A percentile compares a stretch with the other conserved stretches of the same genome.
Evolutionary conservation across 306 rosid genomes (phyloP).

Genomic region (Cyclanthera cordifolia): DNA sequence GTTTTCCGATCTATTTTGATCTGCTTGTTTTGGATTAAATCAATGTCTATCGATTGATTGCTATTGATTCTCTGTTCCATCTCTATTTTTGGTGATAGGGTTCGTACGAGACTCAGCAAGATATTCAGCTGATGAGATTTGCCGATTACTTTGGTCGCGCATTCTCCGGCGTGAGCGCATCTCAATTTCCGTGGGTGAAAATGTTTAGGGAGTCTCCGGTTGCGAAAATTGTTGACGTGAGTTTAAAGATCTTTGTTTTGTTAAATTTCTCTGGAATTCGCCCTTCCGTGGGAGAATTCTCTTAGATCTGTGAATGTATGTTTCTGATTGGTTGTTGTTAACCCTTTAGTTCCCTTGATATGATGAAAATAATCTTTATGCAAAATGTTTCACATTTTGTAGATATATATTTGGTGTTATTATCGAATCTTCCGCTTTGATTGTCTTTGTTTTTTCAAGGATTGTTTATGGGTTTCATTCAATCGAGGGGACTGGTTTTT

Average conservation of each 20-base stretch:
- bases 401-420: background rate
- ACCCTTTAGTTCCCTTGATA: background rate
- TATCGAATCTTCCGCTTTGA: background rate
- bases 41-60: constrained; percentile 13
- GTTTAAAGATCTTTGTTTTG: constrained; percentile 19
- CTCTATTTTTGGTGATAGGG: constrained; percentile 22
- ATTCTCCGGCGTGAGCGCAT: constrained; percentile 54
- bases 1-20: constrained; percentile 30
- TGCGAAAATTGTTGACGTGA: constrained; percentile 73
- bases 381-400: background rate
- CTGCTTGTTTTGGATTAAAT: constrained; percentile 17
- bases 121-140: constrained; percentile 69
- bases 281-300: background rate
- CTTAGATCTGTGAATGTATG: constrained; percentile 9
- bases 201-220: constrained; percentile 64
- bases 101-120: constrained; percentile 51
- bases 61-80: background rate
- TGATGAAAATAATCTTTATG: background rate
- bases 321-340: background rate
- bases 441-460: background rate
- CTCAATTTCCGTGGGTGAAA: constrained; percentile 96
- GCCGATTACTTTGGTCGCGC: constrained; percentile 84
- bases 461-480: background rate
- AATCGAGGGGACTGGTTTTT: background rate
- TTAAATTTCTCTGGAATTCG: background rate